Evolutionary conservation across 164 flowering plant species (phyloP), one percentile per base, ranked within the genome.

Genomic region (Aristolochia fimbriata): DNA sequence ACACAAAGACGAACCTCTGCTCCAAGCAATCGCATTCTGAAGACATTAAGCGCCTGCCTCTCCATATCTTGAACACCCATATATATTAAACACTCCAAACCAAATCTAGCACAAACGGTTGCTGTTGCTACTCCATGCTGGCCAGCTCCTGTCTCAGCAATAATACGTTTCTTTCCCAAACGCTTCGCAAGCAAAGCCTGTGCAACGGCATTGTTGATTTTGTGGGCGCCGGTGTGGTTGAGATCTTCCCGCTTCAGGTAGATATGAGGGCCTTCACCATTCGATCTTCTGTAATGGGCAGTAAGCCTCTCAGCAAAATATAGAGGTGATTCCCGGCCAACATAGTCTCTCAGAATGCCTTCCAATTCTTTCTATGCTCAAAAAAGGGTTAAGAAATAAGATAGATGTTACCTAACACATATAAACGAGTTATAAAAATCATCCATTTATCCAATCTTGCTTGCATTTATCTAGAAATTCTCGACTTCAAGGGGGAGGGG

Each of bases 11-110:
- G 10, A 37, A 37, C 43, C 43, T 88, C 96, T 62, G 96, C 96
- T 10, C 96, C 93, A 55, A 88, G 91, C 68, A 88, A 87, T 14
- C 78, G 73, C 96, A 88, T 88, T 63, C 93, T 76, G 76, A 84
- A 86, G 37, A 86, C 96, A 71, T 88, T 88, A 20, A 86, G 83
- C 0, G 86, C 68, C 52, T 88, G 96, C 33, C 93, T 78, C 62
- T 84, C 89, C 96, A 88, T 86, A 63, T 88, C 96, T 65, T 84
- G 87, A 16, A 91, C 89, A 65, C 96, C 96, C 96, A 88, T 86
- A 51, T 86, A 88, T 47, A 88, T 71, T 16, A 88, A 71, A 55
- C 96, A 88, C 49, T 82, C 62, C 72, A 89, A 70, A 24, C 92
- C 94, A 71, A 87, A 89, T 51, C 96, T 70, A 59, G 93, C 96